A percentile compares a stretch with the other conserved stretches of the same genome.
Evolutionary conservation across 225 moss, liverwort and hornwort genomes (phyloP).

Genomic region (Physcomitrium patens): DNA sequence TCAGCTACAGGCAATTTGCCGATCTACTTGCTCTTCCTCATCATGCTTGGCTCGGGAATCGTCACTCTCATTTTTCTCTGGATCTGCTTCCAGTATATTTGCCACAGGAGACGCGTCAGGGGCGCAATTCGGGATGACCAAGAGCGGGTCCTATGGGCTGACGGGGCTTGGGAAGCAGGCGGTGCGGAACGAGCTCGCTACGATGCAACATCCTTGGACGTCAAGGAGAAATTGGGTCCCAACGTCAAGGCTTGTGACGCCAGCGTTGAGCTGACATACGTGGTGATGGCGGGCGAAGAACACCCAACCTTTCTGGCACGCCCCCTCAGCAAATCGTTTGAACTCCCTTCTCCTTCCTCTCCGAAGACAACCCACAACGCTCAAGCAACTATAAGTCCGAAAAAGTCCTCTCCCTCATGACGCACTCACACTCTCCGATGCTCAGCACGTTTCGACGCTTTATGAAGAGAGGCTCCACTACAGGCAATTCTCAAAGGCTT

Average conservation of each 20-base stretch:
- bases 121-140: slow-evolving; percentile 25
- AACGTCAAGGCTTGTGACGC: slow-evolving; percentile 29
- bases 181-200: neutral
- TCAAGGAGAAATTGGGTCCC: neutral
- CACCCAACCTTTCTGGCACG: slow-evolving; percentile 53
- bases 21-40: slow-evolving; percentile 48
- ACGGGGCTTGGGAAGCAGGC: slow-evolving; percentile 9
- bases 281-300: slow-evolving; percentile 63
- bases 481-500: too few species aligned
- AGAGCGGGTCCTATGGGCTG: neutral
- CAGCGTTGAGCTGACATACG: slow-evolving; percentile 39
- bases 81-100: slow-evolving; percentile 49
- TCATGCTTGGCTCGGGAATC: slow-evolving; percentile 52
- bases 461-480: too few species aligned
- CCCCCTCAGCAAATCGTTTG: neutral
- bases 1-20: slow-evolving; percentile 28
- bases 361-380: neutral
- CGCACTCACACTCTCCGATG: too few species aligned
- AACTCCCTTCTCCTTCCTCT: slow-evolving; percentile 6
- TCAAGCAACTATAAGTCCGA: too few species aligned
- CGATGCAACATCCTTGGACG: neutral
- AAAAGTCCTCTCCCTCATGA: too few species aligned
- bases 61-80: slow-evolving; percentile 47
- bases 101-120: slow-evolving; percentile 29
- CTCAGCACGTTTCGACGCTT: too few species aligned